These are phyloP conservation scores for Neophaeococcomyces mojaviensis DNA, from an alignment of 2,329 filamentous ascomycete species.

Conservation along the genomic window DNA sequence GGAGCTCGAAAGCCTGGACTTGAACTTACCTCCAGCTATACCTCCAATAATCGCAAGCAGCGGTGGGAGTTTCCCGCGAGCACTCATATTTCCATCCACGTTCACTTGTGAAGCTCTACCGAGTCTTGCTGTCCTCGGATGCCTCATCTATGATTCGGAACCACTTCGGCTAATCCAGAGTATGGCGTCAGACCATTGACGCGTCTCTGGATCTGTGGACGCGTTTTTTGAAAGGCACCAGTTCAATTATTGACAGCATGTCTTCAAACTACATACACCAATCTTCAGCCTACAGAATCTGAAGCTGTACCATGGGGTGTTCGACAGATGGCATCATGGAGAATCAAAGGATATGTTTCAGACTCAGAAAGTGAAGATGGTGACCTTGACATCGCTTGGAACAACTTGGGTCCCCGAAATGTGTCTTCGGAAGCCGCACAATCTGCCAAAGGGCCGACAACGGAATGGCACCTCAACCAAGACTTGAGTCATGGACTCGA, in stretches of 20 bases:
- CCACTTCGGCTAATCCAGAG: too few species aligned
- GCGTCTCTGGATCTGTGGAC: too few species aligned
- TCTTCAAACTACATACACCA: not conserved
- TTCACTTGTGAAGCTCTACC: not conserved
- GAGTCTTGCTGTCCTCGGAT: not conserved
- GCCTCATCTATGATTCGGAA: too few species aligned
- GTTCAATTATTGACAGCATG: not conserved
- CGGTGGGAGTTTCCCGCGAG: not conserved
- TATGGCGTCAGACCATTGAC: too few species aligned
- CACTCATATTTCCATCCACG: not conserved
- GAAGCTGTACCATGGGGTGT: conserved; percentile 14
- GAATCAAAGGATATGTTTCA: conserved; percentile 44
- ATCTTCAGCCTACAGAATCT: not conserved
- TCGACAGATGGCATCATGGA: conserved; percentile 32
- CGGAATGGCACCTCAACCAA: too few species aligned
- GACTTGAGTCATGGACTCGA: too few species aligned
- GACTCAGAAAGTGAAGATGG: conserved; percentile 43
- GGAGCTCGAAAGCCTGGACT: not conserved
- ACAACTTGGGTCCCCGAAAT: conserved; percentile 19
- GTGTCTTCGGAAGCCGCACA: not conserved
- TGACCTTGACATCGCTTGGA: conserved; percentile 29
- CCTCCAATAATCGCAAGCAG: conserved; percentile 3
- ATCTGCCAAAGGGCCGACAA: not conserved
- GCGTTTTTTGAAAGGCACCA: not conserved
- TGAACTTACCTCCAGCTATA: conserved; percentile 6